Conservation (phyloP, 2,329 filamentous ascomycete species). For the Fusarium sp. region DNA sequence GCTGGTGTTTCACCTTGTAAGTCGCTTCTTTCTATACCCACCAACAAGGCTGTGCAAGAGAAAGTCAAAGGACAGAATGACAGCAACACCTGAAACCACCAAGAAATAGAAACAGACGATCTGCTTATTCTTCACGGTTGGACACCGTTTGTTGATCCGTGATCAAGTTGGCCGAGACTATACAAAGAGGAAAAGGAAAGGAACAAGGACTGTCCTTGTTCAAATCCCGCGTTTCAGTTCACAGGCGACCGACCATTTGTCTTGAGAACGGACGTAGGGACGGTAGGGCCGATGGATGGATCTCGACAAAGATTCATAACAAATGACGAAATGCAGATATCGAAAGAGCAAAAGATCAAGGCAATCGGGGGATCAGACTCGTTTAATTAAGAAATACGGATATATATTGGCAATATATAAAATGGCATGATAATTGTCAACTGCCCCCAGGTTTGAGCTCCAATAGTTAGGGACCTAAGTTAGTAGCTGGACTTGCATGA, state of each 20-base stretch:
- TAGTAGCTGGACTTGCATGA: slow-evolving; percentile 21
- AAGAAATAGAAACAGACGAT: slow-evolving; percentile 14
- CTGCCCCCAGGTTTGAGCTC: slow-evolving; percentile 13
- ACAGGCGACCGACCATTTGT: slow-evolving; percentile 10
- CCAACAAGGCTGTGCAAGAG: slow-evolving; percentile 8
- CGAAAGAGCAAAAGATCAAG: not conserved
- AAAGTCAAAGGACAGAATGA: not conserved
- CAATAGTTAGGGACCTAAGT: slow-evolving; percentile 19
- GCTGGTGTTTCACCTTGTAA: not conserved
- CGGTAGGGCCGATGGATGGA: not conserved
- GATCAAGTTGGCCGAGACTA: not conserved
- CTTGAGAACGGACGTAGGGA: slow-evolving; percentile 6
- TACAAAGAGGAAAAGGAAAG: not conserved
- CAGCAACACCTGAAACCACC: slow-evolving; percentile 32
- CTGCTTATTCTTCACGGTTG: not conserved
- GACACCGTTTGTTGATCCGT: slow-evolving; percentile 5
- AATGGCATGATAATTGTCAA: slow-evolving; percentile 12
- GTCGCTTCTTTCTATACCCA: not conserved
- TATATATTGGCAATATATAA: slow-evolving; percentile 20
- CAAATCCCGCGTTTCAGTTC: slow-evolving; percentile 18
- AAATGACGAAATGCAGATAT: not conserved
- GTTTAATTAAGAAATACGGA: slow-evolving; percentile 17
- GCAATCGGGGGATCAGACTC: not conserved
- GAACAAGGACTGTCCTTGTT: slow-evolving; percentile 1
- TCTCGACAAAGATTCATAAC: not conserved